These are phyloP conservation scores for Syzygium grande DNA, from an alignment of 345 rosid species.

Conservation along the genomic window DNA sequence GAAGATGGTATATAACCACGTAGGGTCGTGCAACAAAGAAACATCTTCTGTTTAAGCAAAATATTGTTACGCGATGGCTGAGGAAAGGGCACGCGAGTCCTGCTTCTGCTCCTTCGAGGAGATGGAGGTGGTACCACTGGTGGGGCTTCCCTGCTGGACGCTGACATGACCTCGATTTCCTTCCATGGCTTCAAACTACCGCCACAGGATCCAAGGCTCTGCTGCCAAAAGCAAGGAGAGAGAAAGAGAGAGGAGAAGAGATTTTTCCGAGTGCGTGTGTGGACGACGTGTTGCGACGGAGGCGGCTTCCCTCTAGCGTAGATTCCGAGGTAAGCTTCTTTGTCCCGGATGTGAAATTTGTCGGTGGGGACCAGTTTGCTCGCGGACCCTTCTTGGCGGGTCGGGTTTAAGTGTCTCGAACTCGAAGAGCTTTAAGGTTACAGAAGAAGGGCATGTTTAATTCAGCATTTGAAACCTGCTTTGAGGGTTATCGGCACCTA, in stretches of 20 bases:
- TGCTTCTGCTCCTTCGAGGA: neutral
- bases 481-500: no score
- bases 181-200: neutral
- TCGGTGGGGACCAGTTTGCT: neutral
- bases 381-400: neutral
- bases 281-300: neutral
- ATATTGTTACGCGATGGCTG: neutral
- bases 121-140: neutral
- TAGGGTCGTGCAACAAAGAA: neutral
- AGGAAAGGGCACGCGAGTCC: neutral
- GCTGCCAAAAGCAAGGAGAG: neutral
- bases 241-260: neutral
- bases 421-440: neutral
- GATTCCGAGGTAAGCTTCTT: neutral
- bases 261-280: neutral
- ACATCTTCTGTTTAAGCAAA: neutral
- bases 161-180: neutral
- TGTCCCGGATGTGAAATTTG: neutral
- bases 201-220: neutral
- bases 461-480: no score
- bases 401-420: neutral
- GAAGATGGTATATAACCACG: neutral
- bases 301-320: neutral
- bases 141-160: neutral
- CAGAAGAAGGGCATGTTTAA: no score